A percentile compares a stretch with the other conserved stretches of the same genome.
phyloP scores from a whole-genome alignment of 2,329 filamentous ascomycete species.

The Scleromitrula shiraiana region DNA sequence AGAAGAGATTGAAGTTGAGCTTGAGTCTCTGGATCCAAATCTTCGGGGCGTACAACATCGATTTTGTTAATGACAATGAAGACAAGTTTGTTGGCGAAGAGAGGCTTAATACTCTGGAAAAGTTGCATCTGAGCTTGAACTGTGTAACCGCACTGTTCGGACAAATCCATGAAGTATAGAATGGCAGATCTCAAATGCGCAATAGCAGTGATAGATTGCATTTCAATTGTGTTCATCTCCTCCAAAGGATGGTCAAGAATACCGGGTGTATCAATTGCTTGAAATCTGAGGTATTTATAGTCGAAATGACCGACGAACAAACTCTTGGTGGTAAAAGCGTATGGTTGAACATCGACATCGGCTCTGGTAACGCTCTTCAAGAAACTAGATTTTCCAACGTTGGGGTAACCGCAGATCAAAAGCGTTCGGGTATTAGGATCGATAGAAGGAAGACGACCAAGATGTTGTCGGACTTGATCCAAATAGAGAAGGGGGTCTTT shows the following conservation, averaged over 20 bases:
- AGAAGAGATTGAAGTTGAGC: conserved; percentile 70
- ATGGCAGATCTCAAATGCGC: conserved; percentile 93
- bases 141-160: conserved; percentile 92
- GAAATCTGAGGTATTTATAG: conserved; percentile 85
- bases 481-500: conserved; percentile 94
- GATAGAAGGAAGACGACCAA: conserved; percentile 95
- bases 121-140: conserved; percentile 88
- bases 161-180: conserved; percentile 96
- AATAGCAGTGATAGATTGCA: conserved; percentile 97
- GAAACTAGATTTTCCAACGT: conserved; percentile 96
- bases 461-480: conserved; percentile 92
- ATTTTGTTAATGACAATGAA: conserved; percentile 99
- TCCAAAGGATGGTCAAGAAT: conserved; percentile 95
- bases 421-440: conserved; percentile 96
- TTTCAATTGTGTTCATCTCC: conserved; percentile 99
- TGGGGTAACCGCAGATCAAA: conserved; percentile 94
- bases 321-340: conserved; percentile 97
- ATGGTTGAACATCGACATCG: conserved; percentile 94
- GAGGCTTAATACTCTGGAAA: conserved; percentile 92
- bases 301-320: conserved; percentile 97
- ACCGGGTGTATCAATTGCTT: conserved; percentile 97
- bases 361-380: conserved; percentile 84
- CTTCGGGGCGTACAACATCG: conserved; percentile 79
- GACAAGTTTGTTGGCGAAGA: conserved; percentile 95
- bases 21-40: conserved; percentile 72